A percentile compares a stretch with the other conserved stretches of the same genome.
Evolutionary conservation across 2,329 filamentous ascomycete genomes (phyloP).

Genomic region (Cytospora schulzeri): DNA sequence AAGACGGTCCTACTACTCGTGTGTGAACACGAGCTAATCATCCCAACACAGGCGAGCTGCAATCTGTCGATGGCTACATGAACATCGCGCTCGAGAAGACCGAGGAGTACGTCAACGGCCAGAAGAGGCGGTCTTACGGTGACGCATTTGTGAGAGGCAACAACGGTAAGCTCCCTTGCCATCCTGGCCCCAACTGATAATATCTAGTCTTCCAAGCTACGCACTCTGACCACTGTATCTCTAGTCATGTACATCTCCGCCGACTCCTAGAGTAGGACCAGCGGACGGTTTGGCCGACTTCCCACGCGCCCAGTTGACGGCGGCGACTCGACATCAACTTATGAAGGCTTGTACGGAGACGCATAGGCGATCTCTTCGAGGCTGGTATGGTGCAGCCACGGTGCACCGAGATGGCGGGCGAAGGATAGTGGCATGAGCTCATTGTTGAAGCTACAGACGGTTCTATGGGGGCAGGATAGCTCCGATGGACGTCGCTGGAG

Average conservation of each 20-base stretch:
- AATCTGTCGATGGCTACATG: constrained; percentile 99
- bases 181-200: neutral
- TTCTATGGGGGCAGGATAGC: neutral
- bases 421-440: neutral
- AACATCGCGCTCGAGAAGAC: constrained; percentile 98
- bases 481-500: neutral
- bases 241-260: constrained; percentile 73
- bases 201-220: neutral
- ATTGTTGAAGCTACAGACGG: neutral
- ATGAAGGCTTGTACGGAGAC: neutral
- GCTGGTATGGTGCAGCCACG: neutral
- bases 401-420: neutral
- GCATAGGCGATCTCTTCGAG: neutral
- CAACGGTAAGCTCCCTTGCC: constrained; percentile 65
- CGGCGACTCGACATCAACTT: neutral
- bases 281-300: neutral
- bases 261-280: constrained; percentile 45
- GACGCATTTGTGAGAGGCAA: constrained; percentile 96
- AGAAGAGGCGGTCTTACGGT: constrained; percentile 80
- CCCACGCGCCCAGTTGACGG: neutral
- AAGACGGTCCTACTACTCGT: neutral
- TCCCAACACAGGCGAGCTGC: constrained; percentile 73
- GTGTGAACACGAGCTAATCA: constrained; percentile 26
- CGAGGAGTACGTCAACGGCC: constrained; percentile 85
- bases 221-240: constrained; percentile 18